Evolutionary conservation across 2,329 filamentous ascomycete species (phyloP), one percentile per base, ranked within the genome.

Genomic region (Fusarium sp.): DNA sequence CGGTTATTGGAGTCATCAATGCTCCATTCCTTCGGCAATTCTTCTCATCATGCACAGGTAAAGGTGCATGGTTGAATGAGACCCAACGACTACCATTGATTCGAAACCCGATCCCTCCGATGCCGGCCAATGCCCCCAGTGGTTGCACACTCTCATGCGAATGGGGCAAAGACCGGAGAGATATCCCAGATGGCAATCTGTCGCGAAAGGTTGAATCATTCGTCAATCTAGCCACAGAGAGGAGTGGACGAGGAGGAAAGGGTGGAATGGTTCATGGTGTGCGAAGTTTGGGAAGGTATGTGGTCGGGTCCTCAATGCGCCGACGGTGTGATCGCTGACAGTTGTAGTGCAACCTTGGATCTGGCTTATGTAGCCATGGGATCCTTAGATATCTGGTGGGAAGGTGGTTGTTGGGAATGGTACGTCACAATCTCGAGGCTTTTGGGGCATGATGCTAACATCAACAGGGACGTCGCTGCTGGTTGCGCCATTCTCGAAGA

Each of bases 391-490:
- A 92, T 94, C 13, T 94, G 92, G 91, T 94, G 91, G 91, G 91
- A 94, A 76, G 92, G 91, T 5, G 91, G 91, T 0, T 93, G 91
- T 74, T 93, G 91, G 91, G 92, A 94, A 79, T 94, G 92, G 89
- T 90, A 73, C 70, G 84, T 78, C 22, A 8, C 3, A 4, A 4
- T 7, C 29, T 14, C 13, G 7, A 30, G 29, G 13, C 29, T 7
- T 30, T 30, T 3, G 14, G 25, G 25, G 1, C 9, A 27, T 27
- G 3, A 47, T 41, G 25, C 57, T 61, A 30, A 63, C 54, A 61
- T 14, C 49, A 4, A n/a, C 5, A 86, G 86, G 91, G 92, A 94
- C 71, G 92, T 94, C 6, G 91, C 91, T 3, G 92, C 92, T 14
- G 92, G 91, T 3, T 89, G 93, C 62, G 91, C 90, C 7, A 89